Evolutionary conservation across 2,329 filamentous ascomycete species (phyloP), one percentile per base, ranked within the genome.

Genomic region (Diaporthe amygdali): DNA sequence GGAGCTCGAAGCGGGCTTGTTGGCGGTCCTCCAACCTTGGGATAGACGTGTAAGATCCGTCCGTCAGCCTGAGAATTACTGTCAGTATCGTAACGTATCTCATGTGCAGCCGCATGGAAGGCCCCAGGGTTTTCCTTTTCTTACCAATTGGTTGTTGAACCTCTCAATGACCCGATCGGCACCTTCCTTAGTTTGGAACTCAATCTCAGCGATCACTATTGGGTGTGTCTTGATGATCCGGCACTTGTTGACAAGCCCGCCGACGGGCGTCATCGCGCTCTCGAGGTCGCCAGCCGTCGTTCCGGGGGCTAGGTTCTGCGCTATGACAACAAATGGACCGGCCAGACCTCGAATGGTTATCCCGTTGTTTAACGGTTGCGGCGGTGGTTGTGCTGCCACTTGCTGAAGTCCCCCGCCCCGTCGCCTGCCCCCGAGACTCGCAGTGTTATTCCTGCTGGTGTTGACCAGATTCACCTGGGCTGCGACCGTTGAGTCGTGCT

Each of bases 251-350:
- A 94, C 87, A 72, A 91, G 85, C 37, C 92, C 93, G 47, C 92
- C 93, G n/a, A 93, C 84, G 0, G 90, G 90, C n/a, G 87, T 88
- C 90, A 96, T 91, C 70, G 94, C 94, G 76, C 91, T 93, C 84
- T 95, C 93, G 72, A 96, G 94, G 77, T 96, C 94, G 37, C 92
- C 93, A 2, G 92, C 92, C 8, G 94, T 95, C 0, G 94, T 96
- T 46, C 94, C 94, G 2, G 90, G 90, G 15, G 93, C 94, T 79
- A 96, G 94, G 84, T 96, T 96, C 81, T 93, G 92, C 3, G 92
- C 93, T 79, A 94, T 88, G 30, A 96, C 88, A 22, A 89, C 88
- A 76, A 89, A 94, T 1, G 93, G 93, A 0, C 93, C 92, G 0
- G 91, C 91, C 10, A 92, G 83, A n/a, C 94, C 94, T 67, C 90